A percentile compares a stretch with the other conserved stretches of the same genome.
These are phyloP conservation scores for Diplodia sapinea DNA, from an alignment of 2,329 filamentous ascomycete species.

Conservation along the genomic window DNA sequence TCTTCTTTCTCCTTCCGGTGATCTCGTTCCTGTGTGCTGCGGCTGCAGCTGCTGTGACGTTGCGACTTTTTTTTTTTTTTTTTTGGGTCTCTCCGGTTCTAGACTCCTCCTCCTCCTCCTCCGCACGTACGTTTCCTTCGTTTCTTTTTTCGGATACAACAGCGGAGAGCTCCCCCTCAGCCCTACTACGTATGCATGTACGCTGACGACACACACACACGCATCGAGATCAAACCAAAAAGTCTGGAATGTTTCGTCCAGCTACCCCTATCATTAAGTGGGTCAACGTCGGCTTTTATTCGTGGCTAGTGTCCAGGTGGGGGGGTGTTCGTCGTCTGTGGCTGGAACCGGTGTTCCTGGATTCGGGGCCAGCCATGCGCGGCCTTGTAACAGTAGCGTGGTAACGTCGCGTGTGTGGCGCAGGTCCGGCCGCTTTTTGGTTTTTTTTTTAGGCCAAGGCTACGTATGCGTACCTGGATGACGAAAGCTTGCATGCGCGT, in stretches of 20 bases:
- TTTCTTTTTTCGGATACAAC: neutral
- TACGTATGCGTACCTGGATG: neutral
- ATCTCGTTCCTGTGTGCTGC: too few species aligned
- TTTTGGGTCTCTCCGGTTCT: too few species aligned
- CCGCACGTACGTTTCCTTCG: too few species aligned
- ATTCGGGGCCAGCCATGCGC: neutral
- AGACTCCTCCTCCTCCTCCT: too few species aligned
- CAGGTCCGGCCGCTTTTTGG: neutral
- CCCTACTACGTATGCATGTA: neutral
- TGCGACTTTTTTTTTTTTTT: too few species aligned
- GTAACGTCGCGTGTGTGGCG: neutral
- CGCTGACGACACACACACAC: neutral
- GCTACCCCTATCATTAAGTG: neutral
- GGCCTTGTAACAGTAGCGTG: neutral
- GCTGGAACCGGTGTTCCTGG: neutral
- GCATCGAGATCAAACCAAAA: too few species aligned
- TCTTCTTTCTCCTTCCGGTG: too few species aligned
- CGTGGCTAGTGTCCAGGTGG: neutral
- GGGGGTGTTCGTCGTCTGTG: neutral
- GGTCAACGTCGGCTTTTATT: neutral
- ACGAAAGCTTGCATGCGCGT: neutral
- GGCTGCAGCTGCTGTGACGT: too few species aligned
- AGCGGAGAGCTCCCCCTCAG: neutral
- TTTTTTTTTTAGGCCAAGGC: neutral
- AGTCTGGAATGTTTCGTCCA: neutral